Base-by-base conservation (phyloP, 169 alveolate species). In the Plasmodium blacklocki region DNA sequence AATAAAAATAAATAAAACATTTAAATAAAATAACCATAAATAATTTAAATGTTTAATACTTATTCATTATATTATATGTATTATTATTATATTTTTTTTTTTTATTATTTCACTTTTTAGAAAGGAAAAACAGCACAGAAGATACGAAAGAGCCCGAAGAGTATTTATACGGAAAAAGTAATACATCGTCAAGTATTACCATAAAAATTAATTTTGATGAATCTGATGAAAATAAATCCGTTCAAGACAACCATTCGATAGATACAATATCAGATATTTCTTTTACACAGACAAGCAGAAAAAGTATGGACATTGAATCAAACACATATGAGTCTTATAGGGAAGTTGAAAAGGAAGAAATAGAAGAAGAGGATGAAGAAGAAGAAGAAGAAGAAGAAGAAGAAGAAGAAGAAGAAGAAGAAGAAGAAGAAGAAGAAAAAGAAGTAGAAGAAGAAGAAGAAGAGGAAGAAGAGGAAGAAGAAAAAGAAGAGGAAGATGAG, bases 181-280 rank as follows among this genome's bases (percentile, higher is more conserved):
- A 52, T 52, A 14, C 18, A 0, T 52, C 62, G 8, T 14, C n/a
- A 52, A 52, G 62, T 52, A 52, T 14, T 14, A 52, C 6, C 3
- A 52, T 14, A 52, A 15, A 6, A 14, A 52, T 14, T 52, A 14
- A 52, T 52, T 12, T 52, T 15, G 62, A 52, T 8, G 62, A 52
- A 12, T 52, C 18, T 3, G 18, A 52, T 52, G 18, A 15, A 12
- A 15, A 52, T 52, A 52, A 52, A 52, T 52, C 62, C 5, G 62
- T 14, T 39, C 47, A 32, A 21, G 68, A 59, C 8, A 11, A 21
- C 5, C 73, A 9, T 12, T 21, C 73, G 12, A 29, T 29, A 23
- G 52, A 49, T 9, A 63, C 73, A 21, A 29, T 63, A 23, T 63
- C 73, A 12, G 73, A 63, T 11, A 8, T 63, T 63, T 63, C 73